These are phyloP conservation scores for Bisporella sp. DNA, from an alignment of 2,329 filamentous ascomycete species.

Conservation along the genomic window DNA sequence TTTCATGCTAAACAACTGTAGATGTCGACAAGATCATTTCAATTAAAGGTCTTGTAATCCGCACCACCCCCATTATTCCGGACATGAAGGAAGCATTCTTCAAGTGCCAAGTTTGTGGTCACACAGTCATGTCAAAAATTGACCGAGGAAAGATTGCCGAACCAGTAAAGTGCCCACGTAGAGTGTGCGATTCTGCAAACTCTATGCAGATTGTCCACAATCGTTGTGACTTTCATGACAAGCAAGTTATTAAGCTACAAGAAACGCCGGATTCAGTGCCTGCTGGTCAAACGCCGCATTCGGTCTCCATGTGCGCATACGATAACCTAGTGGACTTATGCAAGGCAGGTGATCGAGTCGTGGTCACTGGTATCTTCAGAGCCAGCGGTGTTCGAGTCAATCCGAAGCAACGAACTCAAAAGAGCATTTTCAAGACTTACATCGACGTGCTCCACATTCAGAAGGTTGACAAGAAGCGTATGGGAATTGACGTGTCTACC, in stretches of 20 bases:
- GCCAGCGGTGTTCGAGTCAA: slow-evolving; percentile 92
- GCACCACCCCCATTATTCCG: slow-evolving; percentile 91
- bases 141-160: slow-evolving; percentile 96
- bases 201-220: slow-evolving; percentile 99
- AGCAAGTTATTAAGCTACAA: slow-evolving; percentile 97
- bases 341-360: slow-evolving; percentile 93
- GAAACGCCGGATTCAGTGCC: slow-evolving; percentile 94
- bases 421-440: slow-evolving; percentile 96
- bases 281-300: slow-evolving; percentile 93
- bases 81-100: slow-evolving; percentile 99
- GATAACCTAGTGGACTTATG: slow-evolving; percentile 96
- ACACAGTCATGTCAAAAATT: slow-evolving; percentile 83
- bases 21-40: slow-evolving; percentile 96
- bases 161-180: slow-evolving; percentile 81
- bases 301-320: slow-evolving; percentile 91
- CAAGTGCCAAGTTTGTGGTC: slow-evolving; percentile 87
- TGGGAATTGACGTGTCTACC: slow-evolving; percentile 86
- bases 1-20: slow-evolving; percentile 26
- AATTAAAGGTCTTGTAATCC: slow-evolving; percentile 93
- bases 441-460: slow-evolving; percentile 93
- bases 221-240: slow-evolving; percentile 88
- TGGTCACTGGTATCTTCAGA: slow-evolving; percentile 95
- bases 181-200: slow-evolving; percentile 76
- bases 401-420: slow-evolving; percentile 83
- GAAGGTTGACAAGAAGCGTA: slow-evolving; percentile 90